phyloP scores from a whole-genome alignment of 169 alveolate genomes.

The Fabrea salina region DNA sequence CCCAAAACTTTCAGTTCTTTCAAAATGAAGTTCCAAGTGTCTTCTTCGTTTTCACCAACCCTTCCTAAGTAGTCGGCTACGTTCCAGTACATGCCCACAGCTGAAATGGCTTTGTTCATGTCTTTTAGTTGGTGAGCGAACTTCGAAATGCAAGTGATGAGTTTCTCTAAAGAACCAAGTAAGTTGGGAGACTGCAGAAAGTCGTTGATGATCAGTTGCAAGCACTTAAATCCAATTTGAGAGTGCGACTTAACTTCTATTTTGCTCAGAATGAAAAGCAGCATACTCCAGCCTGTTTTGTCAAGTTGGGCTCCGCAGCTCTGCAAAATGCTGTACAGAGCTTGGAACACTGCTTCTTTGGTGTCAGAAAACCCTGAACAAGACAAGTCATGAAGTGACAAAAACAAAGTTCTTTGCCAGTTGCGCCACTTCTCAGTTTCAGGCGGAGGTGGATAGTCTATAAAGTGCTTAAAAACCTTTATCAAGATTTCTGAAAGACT shows the following conservation, averaged over 20 bases:
- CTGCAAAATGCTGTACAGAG: not conserved
- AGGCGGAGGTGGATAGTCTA: not conserved
- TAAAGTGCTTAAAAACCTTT: conserved; percentile 28
- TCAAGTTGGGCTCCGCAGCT: conserved; percentile 24
- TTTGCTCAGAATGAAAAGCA: not conserved
- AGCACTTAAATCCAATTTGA: conserved; percentile 12
- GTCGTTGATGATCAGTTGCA: conserved; percentile 20
- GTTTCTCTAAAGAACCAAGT: not conserved
- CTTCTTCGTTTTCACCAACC: conserved; percentile 3
- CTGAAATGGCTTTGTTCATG: not conserved
- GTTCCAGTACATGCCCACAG: conserved; percentile 31
- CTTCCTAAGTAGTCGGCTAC: conserved; percentile 34
- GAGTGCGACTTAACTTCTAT: not conserved
- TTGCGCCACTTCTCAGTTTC: not conserved
- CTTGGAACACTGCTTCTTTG: conserved; percentile 10
- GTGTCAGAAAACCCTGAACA: not conserved
- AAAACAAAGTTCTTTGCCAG: conserved; percentile 21
- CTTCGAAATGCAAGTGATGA: conserved; percentile 4
- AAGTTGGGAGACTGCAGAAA: conserved; percentile 11
- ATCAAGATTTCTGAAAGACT: conserved; percentile 1
- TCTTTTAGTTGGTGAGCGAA: conserved; percentile 3
- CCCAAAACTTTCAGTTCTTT: conserved; percentile 9
- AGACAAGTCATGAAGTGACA: not conserved
- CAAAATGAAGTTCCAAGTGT: conserved; percentile 8
- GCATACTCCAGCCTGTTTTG: conserved; percentile 17